phyloP scores from a whole-genome alignment of 768 basidiomycete species.

The Gelatoporia subvermispora region DNA sequence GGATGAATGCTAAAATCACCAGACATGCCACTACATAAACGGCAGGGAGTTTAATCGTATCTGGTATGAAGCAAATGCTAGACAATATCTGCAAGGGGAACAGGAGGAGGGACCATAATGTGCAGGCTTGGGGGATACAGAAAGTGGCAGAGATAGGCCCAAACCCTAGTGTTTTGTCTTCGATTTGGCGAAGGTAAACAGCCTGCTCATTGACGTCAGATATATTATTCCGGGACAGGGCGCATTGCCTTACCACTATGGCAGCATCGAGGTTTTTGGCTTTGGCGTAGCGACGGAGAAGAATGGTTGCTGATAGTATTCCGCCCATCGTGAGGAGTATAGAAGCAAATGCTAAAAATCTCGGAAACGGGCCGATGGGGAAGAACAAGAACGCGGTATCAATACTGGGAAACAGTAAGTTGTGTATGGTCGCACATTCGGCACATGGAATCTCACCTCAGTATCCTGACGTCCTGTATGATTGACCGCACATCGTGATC shows the following conservation, averaged over 20 bases:
- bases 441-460: conserved; percentile 6
- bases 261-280: conserved; percentile 5
- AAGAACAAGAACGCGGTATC: neutral
- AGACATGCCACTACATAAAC: too few species aligned
- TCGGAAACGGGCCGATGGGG: neutral
- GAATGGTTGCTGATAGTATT: conserved; percentile 2
- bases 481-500: neutral
- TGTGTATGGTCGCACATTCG: too few species aligned
- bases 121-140: conserved; percentile 14
- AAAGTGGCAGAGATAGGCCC: conserved; percentile 7
- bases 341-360: conserved; percentile 8
- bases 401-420: too few species aligned
- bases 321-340: conserved; percentile 3
- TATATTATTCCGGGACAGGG: neutral
- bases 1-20: too few species aligned
- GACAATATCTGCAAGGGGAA: too few species aligned
- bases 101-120: conserved; percentile 8
- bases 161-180: conserved; percentile 8
- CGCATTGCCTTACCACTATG: conserved; percentile 7
- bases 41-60: too few species aligned
- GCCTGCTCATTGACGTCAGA: conserved; percentile 6
- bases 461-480: conserved; percentile 5
- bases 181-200: conserved; percentile 3
- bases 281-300: conserved; percentile 9
- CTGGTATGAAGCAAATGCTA: too few species aligned